Conservation (phyloP, 257 asterid species). For the Knoxia roxburghii region DNA sequence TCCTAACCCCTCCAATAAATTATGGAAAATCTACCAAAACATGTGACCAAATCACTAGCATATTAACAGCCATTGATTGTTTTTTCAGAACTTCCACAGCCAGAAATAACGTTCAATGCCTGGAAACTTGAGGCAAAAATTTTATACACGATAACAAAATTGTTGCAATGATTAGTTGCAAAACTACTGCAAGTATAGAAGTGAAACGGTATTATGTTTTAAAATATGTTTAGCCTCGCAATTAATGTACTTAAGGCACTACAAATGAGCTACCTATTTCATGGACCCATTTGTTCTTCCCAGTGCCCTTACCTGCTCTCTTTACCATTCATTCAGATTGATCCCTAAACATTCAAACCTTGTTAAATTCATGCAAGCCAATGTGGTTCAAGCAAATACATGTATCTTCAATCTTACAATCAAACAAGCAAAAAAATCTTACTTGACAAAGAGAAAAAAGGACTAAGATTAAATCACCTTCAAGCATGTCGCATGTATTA, state of each 20-base stretch:
- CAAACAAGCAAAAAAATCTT: not conserved
- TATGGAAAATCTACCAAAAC: slow-evolving; percentile 2
- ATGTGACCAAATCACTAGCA: not conserved
- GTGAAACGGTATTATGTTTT: not conserved
- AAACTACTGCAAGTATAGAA: not conserved
- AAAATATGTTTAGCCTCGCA: not conserved
- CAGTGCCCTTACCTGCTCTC: not conserved
- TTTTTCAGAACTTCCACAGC: not conserved
- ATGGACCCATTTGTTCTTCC: not conserved
- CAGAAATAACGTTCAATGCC: not conserved
- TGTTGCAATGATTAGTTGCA: no score
- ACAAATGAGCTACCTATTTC: not conserved
- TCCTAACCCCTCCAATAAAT: not conserved
- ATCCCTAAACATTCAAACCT: not conserved
- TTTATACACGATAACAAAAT: not conserved
- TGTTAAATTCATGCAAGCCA: not conserved
- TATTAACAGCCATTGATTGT: not conserved
- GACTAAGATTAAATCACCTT: slow-evolving; percentile 36
- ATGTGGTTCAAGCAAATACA: not conserved
- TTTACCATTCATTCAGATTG: not conserved
- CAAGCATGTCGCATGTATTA: slow-evolving; percentile 49
- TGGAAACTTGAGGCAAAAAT: not conserved
- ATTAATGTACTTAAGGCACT: not conserved
- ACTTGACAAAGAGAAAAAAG: not conserved
- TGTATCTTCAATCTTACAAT: slow-evolving; percentile 1